Evolutionary conservation across 225 moss, liverwort and hornwort genomes (phyloP).

Genomic region (Ulota crispa): DNA sequence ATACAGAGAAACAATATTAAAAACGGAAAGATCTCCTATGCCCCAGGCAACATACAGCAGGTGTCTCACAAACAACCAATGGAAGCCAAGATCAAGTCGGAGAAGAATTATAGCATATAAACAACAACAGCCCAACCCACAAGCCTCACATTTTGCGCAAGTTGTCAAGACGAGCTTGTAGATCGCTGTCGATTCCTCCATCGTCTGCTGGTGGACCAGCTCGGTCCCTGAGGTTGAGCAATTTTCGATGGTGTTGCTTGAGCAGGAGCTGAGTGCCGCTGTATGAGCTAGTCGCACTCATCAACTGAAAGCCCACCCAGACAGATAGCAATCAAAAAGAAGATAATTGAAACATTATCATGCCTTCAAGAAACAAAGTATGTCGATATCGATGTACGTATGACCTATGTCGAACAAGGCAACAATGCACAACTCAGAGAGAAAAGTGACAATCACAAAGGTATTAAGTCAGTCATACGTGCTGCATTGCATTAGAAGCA

Average conservation of each 20-base stretch:
- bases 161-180: constrained; percentile 96
- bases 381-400: background rate
- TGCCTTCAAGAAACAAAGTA: background rate
- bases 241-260: constrained; percentile 78
- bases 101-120: background rate
- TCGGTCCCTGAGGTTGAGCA: constrained; percentile 69
- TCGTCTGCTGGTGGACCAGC: constrained; percentile 61
- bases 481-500: background rate
- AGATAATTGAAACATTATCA: constrained; percentile 1
- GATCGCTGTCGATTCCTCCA: constrained; percentile 86
- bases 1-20: constrained; percentile 27
- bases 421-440: background rate
- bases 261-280: constrained; percentile 60
- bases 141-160: constrained; percentile 83
- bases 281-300: constrained; percentile 84
- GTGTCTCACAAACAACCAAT: constrained; percentile 7
- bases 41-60: constrained; percentile 8
- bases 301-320: constrained; percentile 59
- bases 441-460: background rate
- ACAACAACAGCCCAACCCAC: background rate
- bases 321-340: constrained; percentile 6
- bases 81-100: background rate
- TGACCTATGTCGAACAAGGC: background rate
- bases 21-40: constrained; percentile 20
- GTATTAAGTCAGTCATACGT: background rate